Conservation (phyloP, 805 yeast genomes). For the Grigorovia yakushimaensis region DNA sequence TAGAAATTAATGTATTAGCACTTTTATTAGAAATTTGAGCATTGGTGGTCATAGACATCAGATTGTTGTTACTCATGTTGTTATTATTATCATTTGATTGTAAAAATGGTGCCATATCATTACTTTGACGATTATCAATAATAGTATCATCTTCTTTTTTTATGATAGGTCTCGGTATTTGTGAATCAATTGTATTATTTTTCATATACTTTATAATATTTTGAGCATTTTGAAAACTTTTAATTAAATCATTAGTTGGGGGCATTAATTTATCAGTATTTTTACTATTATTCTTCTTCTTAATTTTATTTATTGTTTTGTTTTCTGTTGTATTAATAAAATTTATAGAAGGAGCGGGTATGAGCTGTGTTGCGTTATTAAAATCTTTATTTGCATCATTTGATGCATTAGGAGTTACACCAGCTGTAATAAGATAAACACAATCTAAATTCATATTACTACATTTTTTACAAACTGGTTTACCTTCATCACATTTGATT, state of each 20-base stretch:
- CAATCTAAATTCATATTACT: conserved; percentile 70
- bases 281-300: not conserved
- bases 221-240: not conserved
- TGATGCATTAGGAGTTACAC: too few species aligned
- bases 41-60: not conserved
- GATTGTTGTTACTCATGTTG: not conserved
- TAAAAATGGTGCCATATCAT: too few species aligned
- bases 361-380: not conserved
- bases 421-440: conserved; percentile 35
- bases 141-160: too few species aligned
- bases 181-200: not conserved
- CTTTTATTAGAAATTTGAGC: not conserved
- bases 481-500: conserved; percentile 85
- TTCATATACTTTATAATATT: not conserved
- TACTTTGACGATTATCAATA: too few species aligned
- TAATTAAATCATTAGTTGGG: not conserved
- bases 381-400: not conserved
- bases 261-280: not conserved
- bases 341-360: not conserved
- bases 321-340: not conserved
- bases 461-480: conserved; percentile 75
- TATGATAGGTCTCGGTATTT: too few species aligned
- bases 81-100: too few species aligned
- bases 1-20: not conserved
- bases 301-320: not conserved